Evolutionary conservation across 2,329 filamentous ascomycete genomes (phyloP).

Genomic region (Ophiocordyceps camponoti-saundersi): DNA sequence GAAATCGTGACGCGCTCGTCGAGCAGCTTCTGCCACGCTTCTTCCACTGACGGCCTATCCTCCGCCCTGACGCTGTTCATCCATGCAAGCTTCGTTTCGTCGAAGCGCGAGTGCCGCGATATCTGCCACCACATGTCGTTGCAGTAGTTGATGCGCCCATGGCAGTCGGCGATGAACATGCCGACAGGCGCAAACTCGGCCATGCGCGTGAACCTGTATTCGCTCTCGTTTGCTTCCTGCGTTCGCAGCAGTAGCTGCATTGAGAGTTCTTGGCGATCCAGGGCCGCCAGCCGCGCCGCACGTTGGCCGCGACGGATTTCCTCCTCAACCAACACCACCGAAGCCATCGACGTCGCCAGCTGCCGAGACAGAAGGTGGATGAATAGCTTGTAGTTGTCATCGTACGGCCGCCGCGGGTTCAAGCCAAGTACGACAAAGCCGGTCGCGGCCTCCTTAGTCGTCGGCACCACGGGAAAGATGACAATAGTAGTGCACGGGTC

Average conservation of each 20-base stretch:
- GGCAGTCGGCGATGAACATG: constrained; percentile 65
- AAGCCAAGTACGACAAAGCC: constrained; percentile 67
- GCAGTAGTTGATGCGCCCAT: constrained; percentile 58
- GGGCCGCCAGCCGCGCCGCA: constrained; percentile 56
- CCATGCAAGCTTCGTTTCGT: constrained; percentile 46
- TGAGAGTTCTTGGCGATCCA: constrained; percentile 62
- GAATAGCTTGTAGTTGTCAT: constrained; percentile 67
- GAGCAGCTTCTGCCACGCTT: constrained; percentile 46
- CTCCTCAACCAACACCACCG: constrained; percentile 68
- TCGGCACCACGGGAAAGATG: constrained; percentile 64
- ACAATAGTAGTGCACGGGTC: constrained; percentile 55
- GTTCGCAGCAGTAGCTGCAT: constrained; percentile 53
- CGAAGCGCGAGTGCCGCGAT: constrained; percentile 44
- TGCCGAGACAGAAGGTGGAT: constrained; percentile 59
- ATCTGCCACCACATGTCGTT: constrained; percentile 69
- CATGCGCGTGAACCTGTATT: constrained; percentile 70
- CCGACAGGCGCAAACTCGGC: constrained; percentile 71
- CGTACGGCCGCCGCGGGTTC: constrained; percentile 63
- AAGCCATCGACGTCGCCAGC: constrained; percentile 63
- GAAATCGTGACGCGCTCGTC: constrained; percentile 46
- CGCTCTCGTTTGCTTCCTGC: constrained; percentile 46
- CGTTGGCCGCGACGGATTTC: constrained; percentile 60
- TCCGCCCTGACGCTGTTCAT: constrained; percentile 55
- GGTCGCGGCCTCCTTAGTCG: constrained; percentile 51
- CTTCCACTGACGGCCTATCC: constrained; percentile 40